Conservation (phyloP, 1,139 yeast genomes). For the Candida sp. region DNA sequence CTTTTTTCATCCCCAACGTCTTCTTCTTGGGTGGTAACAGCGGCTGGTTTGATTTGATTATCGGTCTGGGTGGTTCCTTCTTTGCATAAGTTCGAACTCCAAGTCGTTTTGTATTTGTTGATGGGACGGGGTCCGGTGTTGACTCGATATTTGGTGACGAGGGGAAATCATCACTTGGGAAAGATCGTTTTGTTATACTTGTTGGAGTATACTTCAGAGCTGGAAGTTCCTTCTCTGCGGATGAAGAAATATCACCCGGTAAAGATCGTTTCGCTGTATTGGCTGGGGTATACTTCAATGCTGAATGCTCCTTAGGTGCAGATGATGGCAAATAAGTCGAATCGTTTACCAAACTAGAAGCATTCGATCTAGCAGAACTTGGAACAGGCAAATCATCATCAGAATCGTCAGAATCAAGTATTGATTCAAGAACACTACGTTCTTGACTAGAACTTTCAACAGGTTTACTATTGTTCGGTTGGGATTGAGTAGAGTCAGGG, state of each 20-base stretch:
- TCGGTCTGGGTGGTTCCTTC: not conserved
- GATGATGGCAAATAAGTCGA: not conserved
- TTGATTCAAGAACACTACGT: constrained; percentile 3
- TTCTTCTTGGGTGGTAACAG: constrained; percentile 4
- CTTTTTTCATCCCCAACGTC: constrained; percentile 15
- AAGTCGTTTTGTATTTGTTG: not conserved
- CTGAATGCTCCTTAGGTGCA: not conserved
- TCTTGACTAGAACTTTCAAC: not conserved
- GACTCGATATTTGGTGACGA: not conserved
- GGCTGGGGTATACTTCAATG: not conserved
- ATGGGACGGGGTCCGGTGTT: not conserved
- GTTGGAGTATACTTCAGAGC: not conserved
- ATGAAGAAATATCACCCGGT: not conserved
- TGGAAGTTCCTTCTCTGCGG: not conserved
- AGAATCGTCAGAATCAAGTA: constrained; percentile 6
- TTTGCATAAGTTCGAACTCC: not conserved
- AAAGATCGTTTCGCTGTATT: not conserved
- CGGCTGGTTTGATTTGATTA: not conserved
- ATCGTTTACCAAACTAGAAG: not conserved
- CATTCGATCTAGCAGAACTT: not conserved
- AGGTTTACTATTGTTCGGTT: not conserved
- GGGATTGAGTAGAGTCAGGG: constrained; percentile 1
- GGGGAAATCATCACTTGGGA: not conserved
- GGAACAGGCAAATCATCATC: not conserved
- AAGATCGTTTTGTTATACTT: too few species aligned